Evolutionary conservation across 73 alveolate genomes (phyloP).

Genomic region (Paramecium pentaurelia): DNA sequence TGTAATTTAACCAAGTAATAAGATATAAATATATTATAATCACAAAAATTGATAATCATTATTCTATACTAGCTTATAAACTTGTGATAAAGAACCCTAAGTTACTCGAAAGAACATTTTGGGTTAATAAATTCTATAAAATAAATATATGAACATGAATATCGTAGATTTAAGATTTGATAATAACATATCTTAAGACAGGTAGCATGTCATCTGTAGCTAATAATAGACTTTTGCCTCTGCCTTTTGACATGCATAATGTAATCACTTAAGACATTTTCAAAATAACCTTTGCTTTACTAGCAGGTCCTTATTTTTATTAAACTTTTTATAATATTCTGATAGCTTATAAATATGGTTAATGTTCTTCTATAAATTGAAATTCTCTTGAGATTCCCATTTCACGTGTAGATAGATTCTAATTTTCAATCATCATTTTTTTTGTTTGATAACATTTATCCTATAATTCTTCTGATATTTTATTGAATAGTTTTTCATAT

Average conservation of each 20-base stretch:
- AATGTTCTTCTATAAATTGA: neutral
- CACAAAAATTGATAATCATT: neutral
- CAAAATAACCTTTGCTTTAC: neutral
- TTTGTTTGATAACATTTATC: neutral
- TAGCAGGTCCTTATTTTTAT: neutral
- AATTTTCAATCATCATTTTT: neutral
- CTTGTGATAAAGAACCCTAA: neutral
- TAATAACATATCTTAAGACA: neutral
- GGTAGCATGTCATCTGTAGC: neutral
- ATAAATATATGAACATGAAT: neutral
- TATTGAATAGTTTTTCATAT: neutral
- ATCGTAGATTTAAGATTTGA: neutral
- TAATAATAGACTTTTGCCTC: neutral
- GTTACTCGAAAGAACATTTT: neutral
- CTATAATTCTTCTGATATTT: neutral
- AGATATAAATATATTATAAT: neutral
- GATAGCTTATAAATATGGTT: neutral
- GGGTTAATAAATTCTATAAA: neutral
- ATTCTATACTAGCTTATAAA: neutral
- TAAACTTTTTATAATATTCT: neutral
- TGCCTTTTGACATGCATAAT: neutral
- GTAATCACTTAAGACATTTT: neutral
- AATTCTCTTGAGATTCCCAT: neutral
- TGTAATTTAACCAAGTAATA: too few species aligned
- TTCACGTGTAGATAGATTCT: neutral